These are phyloP conservation scores for Phytopythium kandeliae DNA, from an alignment of 352 stramenopile genomes.

Conservation along the genomic window DNA sequence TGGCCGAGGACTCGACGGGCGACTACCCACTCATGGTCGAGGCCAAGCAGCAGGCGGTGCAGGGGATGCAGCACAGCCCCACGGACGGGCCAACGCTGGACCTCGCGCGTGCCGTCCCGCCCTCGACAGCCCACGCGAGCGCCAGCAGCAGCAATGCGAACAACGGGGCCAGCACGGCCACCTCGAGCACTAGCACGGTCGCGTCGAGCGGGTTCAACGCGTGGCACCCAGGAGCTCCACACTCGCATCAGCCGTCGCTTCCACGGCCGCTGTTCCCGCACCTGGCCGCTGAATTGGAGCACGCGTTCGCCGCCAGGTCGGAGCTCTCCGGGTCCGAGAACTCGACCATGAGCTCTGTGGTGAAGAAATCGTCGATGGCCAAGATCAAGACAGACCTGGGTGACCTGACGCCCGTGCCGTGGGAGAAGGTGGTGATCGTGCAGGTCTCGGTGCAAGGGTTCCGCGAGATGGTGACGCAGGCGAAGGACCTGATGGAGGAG, in stretches of 20 bases:
- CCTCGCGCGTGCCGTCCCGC: neutral
- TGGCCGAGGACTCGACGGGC: conserved; percentile 1
- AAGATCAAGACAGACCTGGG: conserved; percentile 83
- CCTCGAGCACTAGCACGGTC: conserved; percentile 4
- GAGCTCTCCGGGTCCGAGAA: conserved; percentile 30
- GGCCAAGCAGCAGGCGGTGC: conserved; percentile 17
- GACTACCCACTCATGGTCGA: conserved; percentile 15
- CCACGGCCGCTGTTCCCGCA: conserved; percentile 16
- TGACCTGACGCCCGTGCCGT: conserved; percentile 64
- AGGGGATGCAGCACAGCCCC: conserved; percentile 4
- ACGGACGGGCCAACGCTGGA: conserved; percentile 10
- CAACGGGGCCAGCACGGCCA: conserved; percentile 12
- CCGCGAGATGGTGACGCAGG: conserved; percentile 63
- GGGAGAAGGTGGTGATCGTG: conserved; percentile 81
- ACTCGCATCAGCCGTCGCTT: conserved; percentile 11
- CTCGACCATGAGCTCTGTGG: conserved; percentile 10
- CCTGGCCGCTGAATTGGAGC: conserved; percentile 18
- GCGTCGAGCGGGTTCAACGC: conserved; percentile 4
- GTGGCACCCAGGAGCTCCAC: conserved; percentile 1
- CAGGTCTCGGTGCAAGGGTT: conserved; percentile 84
- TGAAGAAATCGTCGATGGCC: conserved; percentile 43
- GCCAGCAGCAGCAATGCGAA: conserved; percentile 2
- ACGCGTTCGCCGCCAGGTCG: conserved; percentile 5
- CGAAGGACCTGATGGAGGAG: conserved; percentile 84
- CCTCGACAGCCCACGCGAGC: conserved; percentile 1